These are phyloP conservation scores for Pugionium dolabratum DNA, from an alignment of 345 rosid species.

Conservation along the genomic window DNA sequence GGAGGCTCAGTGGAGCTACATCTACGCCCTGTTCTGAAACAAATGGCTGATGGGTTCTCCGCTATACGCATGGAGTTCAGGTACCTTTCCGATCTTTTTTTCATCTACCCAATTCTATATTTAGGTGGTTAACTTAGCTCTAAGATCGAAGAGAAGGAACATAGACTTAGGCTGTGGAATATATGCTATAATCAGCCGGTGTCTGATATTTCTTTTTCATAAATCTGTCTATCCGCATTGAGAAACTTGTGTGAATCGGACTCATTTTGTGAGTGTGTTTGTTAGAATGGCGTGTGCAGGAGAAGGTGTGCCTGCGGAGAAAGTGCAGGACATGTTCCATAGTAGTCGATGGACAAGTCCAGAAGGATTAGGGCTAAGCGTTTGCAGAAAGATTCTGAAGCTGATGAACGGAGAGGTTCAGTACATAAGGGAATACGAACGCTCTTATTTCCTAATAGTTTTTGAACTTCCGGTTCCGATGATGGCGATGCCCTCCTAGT, in stretches of 20 bases:
- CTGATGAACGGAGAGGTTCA: slow-evolving; percentile 90
- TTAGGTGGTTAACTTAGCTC: not conserved
- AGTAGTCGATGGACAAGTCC: slow-evolving; percentile 71
- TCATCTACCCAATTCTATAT: not conserved
- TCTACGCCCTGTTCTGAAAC: slow-evolving; percentile 58
- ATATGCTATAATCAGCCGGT: too few relatives aligned
- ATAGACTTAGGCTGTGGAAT: not conserved
- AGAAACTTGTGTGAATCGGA: slow-evolving; percentile 1
- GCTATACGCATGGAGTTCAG: slow-evolving; percentile 73
- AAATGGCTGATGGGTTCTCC: slow-evolving; percentile 52
- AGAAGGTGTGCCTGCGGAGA: slow-evolving; percentile 83
- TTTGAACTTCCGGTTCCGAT: slow-evolving; percentile 60
- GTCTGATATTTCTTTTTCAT: not conserved
- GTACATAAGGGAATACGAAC: slow-evolving; percentile 77
- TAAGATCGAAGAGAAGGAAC: not conserved
- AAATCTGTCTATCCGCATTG: not conserved
- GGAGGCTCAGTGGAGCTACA: slow-evolving; percentile 81
- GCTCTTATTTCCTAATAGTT: slow-evolving; percentile 67
- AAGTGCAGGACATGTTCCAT: slow-evolving; percentile 89
- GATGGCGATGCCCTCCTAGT: not conserved
- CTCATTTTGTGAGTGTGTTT: not conserved
- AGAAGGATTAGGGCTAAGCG: slow-evolving; percentile 85
- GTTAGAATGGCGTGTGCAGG: slow-evolving; percentile 83
- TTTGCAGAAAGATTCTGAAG: slow-evolving; percentile 87
- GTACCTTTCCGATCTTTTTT: slow-evolving; percentile 35